phyloP scores from a whole-genome alignment of 2,329 filamentous ascomycete genomes.

The Botrytis hyacinthi region DNA sequence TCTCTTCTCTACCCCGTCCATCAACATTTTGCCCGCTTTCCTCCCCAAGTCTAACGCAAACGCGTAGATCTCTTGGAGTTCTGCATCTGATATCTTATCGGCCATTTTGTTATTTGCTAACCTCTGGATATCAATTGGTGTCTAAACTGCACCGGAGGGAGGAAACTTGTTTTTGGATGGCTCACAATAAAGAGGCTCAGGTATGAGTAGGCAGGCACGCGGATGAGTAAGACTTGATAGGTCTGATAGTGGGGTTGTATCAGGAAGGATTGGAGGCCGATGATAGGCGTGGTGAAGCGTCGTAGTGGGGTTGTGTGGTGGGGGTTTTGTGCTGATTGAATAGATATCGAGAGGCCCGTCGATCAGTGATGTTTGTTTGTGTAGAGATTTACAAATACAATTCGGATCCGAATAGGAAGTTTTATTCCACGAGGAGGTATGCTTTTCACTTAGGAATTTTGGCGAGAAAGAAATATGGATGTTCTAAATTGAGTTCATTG shows the following conservation, averaged over 20 bases:
- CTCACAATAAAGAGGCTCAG: not conserved
- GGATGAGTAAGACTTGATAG: conserved; percentile 4
- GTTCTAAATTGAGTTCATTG: not conserved
- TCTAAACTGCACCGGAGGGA: not conserved
- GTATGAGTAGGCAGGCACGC: not conserved
- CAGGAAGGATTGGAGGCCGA: conserved; percentile 1
- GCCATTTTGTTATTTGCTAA: not conserved
- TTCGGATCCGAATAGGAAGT: too few relatives aligned
- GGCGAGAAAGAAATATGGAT: not conserved
- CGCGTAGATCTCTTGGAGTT: conserved; percentile 63
- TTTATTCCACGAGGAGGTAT: not conserved
- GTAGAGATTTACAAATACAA: not conserved
- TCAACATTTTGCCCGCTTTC: conserved; percentile 65
- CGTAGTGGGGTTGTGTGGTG: not conserved
- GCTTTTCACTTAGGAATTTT: not conserved
- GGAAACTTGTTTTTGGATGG: not conserved
- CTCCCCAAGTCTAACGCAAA: conserved; percentile 71
- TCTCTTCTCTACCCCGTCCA: conserved; percentile 59
- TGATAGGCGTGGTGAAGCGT: conserved; percentile 11
- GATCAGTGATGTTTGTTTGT: not conserved
- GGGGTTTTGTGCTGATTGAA: not conserved
- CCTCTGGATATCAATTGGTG: not conserved
- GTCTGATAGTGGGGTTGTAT: not conserved
- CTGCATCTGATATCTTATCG: conserved; percentile 33
- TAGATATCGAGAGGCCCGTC: not conserved